These are phyloP conservation scores for Aspergillus fischeri DNA, from an alignment of 2,329 filamentous ascomycete species.

Conservation along the genomic window DNA sequence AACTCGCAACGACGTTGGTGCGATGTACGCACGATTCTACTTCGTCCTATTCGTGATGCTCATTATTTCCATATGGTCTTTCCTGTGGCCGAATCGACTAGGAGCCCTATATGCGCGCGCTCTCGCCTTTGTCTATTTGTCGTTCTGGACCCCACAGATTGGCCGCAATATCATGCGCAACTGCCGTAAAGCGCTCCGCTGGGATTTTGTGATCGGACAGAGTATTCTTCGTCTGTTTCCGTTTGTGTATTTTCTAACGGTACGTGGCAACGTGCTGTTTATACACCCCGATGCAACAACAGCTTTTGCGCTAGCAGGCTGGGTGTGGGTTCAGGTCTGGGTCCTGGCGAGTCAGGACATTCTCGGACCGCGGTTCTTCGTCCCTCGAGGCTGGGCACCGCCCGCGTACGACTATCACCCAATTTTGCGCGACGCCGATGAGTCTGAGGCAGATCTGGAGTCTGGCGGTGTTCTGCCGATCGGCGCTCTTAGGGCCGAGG, in stretches of 20 bases:
- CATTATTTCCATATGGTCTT: slow-evolving; percentile 57
- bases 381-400: slow-evolving; percentile 64
- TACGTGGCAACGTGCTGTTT: slow-evolving; percentile 75
- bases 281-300: slow-evolving; percentile 63
- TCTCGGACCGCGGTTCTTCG: slow-evolving; percentile 80
- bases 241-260: slow-evolving; percentile 79
- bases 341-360: slow-evolving; percentile 76
- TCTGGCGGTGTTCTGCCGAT: slow-evolving; percentile 72
- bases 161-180: slow-evolving; percentile 85
- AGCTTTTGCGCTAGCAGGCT: slow-evolving; percentile 63
- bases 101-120: slow-evolving; percentile 56
- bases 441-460: slow-evolving; percentile 69
- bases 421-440: slow-evolving; percentile 57
- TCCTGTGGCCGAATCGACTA: slow-evolving; percentile 51
- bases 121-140: slow-evolving; percentile 72
- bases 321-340: slow-evolving; percentile 85
- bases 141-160: slow-evolving; percentile 90
- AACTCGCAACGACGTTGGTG: slow-evolving; percentile 48
- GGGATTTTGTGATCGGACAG: slow-evolving; percentile 85
- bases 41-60: slow-evolving; percentile 55
- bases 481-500: slow-evolving; percentile 57
- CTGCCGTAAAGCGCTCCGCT: slow-evolving; percentile 83
- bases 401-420: slow-evolving; percentile 89
- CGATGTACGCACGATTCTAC: slow-evolving; percentile 61
- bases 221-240: slow-evolving; percentile 73